Percentiles rank a stretch among this genome's conserved stretches.
phyloP scores from a whole-genome alignment of 148 eudicot genomes.

The Rheum nobile region DNA sequence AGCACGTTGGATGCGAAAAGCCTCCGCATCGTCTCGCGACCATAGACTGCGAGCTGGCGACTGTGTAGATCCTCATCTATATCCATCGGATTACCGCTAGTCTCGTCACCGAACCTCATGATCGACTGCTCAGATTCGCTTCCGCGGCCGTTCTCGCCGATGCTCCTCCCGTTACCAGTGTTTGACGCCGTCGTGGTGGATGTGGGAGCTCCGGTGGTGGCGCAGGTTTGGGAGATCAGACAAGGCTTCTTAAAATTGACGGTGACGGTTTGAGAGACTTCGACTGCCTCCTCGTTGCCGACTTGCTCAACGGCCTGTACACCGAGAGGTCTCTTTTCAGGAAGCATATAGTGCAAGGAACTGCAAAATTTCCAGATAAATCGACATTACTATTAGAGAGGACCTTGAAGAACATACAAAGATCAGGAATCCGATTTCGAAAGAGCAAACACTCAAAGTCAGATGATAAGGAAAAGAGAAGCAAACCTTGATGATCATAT shows the following conservation, averaged over 20 bases:
- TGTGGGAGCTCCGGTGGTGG: conserved; percentile 10
- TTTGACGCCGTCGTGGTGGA: conserved; percentile 9
- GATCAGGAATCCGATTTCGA: background rate
- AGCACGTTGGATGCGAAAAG: conserved; percentile 64
- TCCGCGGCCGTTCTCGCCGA: conserved; percentile 12
- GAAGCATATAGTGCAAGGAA: conserved; percentile 66
- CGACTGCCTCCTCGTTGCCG: conserved; percentile 12
- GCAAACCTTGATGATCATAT: background rate
- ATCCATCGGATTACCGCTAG: conserved; percentile 20
- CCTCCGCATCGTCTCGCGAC: conserved; percentile 76
- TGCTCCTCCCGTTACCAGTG: conserved; percentile 11
- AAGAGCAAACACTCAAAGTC: background rate
- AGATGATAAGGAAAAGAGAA: background rate
- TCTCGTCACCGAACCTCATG: conserved; percentile 16
- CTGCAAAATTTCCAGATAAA: conserved; percentile 14
- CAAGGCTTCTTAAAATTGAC: conserved; percentile 35
- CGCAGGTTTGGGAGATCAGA: conserved; percentile 19
- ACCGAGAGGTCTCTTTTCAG: conserved; percentile 51
- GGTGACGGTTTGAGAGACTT: conserved; percentile 5
- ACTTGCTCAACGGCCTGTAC: conserved; percentile 37
- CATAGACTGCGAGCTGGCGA: conserved; percentile 76
- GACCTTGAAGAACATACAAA: background rate
- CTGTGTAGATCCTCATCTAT: conserved; percentile 87
- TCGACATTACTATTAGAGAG: conserved; percentile 2
- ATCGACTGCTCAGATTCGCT: conserved; percentile 21